Evolutionary conservation across 768 basidiomycete genomes (phyloP).

Genomic region (Baorangia bicolor): DNA sequence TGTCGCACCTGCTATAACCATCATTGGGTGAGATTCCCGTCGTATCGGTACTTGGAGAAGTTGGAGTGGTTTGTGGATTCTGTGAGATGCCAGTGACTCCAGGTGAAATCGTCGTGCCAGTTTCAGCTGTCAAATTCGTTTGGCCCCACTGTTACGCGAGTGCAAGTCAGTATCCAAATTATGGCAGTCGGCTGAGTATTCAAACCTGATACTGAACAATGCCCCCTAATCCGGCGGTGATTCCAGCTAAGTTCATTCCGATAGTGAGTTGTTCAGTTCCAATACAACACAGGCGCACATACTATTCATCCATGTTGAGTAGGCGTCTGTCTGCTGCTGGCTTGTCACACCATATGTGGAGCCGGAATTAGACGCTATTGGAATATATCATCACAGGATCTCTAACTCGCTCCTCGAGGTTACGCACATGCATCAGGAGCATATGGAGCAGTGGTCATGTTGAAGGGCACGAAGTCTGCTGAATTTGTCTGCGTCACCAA

Average conservation of each 20-base stretch:
- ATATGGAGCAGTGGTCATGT: conserved; percentile 45
- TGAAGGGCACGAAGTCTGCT: conserved; percentile 61
- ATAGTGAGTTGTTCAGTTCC: conserved; percentile 2
- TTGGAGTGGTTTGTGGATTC: conserved; percentile 32
- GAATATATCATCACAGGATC: background rate
- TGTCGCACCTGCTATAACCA: conserved; percentile 49
- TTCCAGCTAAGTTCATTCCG: conserved; percentile 35
- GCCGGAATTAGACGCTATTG: conserved; percentile 15
- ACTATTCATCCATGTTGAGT: conserved; percentile 53
- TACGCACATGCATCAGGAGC: conserved; percentile 32
- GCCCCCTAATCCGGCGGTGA: conserved; percentile 35
- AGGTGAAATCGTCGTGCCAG: conserved; percentile 46
- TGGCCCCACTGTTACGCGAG: conserved; percentile 51
- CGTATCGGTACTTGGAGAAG: conserved; percentile 29
- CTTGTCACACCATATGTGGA: conserved; percentile 52
- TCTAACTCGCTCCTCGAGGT: background rate
- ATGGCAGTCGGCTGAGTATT: background rate
- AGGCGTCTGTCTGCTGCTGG: conserved; percentile 51
- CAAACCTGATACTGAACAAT: conserved; percentile 33
- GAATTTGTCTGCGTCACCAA: conserved; percentile 57
- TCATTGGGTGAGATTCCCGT: conserved; percentile 63
- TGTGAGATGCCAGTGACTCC: conserved; percentile 30
- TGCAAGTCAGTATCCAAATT: conserved; percentile 9
- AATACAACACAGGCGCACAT: conserved; percentile 14
- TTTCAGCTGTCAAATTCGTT: conserved; percentile 43